A percentile compares a stretch with the other conserved stretches of the same genome.
phyloP scores from a whole-genome alignment of 2,329 filamentous ascomycete species.

The Cladorrhinum sp. region DNA sequence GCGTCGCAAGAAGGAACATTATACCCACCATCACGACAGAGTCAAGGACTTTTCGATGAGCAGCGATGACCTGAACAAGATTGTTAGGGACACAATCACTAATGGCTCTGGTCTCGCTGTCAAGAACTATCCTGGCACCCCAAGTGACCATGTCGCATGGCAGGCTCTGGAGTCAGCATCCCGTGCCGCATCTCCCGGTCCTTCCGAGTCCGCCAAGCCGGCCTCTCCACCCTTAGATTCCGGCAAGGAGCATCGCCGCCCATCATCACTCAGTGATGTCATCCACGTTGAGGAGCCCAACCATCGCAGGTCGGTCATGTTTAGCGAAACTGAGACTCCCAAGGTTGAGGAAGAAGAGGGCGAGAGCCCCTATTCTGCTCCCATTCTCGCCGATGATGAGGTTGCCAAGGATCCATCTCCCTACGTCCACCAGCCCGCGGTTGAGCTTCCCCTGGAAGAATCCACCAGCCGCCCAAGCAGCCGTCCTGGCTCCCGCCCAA shows the following conservation, averaged over 20 bases:
- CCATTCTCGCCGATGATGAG: slow-evolving; percentile 88
- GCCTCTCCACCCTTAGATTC: slow-evolving; percentile 32
- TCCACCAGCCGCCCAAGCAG: slow-evolving; percentile 64
- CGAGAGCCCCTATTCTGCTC: slow-evolving; percentile 64
- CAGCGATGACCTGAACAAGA: slow-evolving; percentile 84
- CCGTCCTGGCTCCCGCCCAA: slow-evolving; percentile 58
- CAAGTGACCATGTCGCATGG: slow-evolving; percentile 88
- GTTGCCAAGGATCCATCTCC: slow-evolving; percentile 68
- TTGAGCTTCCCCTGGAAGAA: slow-evolving; percentile 65
- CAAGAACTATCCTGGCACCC: slow-evolving; percentile 65
- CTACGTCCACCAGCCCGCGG: slow-evolving; percentile 72
- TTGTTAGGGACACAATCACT: slow-evolving; percentile 70
- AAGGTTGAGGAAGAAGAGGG: slow-evolving; percentile 49
- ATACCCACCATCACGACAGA: slow-evolving; percentile 52
- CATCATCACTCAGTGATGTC: slow-evolving; percentile 52
- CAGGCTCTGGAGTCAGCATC: slow-evolving; percentile 79
- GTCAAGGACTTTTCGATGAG: slow-evolving; percentile 77
- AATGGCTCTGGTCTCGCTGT: slow-evolving; percentile 54
- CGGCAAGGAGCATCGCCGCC: slow-evolving; percentile 29
- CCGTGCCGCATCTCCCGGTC: slow-evolving; percentile 68
- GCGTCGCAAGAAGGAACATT: slow-evolving; percentile 69
- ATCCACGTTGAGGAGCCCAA: slow-evolving; percentile 76
- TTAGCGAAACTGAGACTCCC: slow-evolving; percentile 42
- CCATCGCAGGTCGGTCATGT: slow-evolving; percentile 43
- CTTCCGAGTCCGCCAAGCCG: slow-evolving; percentile 39